phyloP scores from a whole-genome alignment of 2,329 filamentous ascomycete genomes.

The Talaromyces pinophilus region DNA sequence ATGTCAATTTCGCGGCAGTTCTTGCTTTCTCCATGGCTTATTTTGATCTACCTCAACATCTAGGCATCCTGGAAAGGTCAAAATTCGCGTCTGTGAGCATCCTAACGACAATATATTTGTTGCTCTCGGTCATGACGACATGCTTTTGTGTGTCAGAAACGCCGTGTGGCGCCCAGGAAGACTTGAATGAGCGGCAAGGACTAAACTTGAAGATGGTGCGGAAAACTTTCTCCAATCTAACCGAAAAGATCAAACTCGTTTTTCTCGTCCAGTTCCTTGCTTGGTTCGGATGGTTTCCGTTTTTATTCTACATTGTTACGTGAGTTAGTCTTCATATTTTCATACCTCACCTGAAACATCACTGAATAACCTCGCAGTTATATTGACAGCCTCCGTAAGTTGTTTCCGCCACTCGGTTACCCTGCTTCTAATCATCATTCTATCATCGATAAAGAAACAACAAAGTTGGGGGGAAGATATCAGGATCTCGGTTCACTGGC shows the following conservation, averaged over 20 bases:
- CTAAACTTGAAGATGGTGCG: neutral
- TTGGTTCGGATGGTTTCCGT: conserved; percentile 14
- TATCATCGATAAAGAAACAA: neutral
- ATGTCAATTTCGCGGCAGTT: neutral
- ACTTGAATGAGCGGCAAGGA: neutral
- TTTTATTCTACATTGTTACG: conserved; percentile 8
- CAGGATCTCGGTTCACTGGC: neutral
- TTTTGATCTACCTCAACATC: neutral
- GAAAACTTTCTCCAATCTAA: neutral
- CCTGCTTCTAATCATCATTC: neutral
- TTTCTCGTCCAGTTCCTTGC: conserved; percentile 4
- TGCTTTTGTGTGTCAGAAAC: neutral
- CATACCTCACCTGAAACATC: neutral
- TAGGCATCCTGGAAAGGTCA: neutral
- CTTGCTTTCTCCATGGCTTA: neutral
- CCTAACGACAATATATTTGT: neutral
- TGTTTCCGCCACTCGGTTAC: neutral
- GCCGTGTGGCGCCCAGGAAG: neutral
- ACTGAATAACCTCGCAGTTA: neutral
- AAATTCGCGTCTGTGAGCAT: neutral
- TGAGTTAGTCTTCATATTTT: neutral
- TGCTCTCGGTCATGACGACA: neutral
- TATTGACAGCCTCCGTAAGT: neutral
- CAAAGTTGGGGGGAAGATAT: neutral
- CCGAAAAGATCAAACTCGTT: neutral